Evolutionary conservation across 345 rosid genomes (phyloP).

Genomic region (Eucalyptus pauciflora): DNA sequence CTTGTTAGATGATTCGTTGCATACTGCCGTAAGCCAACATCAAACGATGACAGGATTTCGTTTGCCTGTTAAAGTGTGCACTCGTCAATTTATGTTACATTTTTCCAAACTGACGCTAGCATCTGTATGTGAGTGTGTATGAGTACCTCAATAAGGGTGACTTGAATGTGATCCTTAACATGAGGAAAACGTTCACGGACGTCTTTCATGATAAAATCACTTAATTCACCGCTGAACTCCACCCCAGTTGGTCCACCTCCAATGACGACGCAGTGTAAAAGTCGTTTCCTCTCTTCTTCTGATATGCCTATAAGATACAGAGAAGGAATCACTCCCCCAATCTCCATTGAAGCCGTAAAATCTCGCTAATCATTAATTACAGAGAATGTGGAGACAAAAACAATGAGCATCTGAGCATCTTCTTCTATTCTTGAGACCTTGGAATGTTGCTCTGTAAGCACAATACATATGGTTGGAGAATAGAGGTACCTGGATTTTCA

Average conservation of each 20-base stretch:
- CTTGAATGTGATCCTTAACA: slow-evolving; percentile 66
- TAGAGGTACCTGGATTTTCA: too few relatives aligned
- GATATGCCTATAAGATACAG: slow-evolving; percentile 42
- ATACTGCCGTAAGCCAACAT: slow-evolving; percentile 53
- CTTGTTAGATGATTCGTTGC: slow-evolving; percentile 54
- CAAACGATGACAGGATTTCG: slow-evolving; percentile 76
- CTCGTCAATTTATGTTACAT: not conserved
- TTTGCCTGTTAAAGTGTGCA: slow-evolving; percentile 43
- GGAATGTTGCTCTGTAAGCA: too few relatives aligned
- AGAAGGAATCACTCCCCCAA: not conserved
- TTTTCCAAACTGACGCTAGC: too few relatives aligned
- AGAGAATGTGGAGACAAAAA: too few relatives aligned
- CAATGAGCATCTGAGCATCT: too few relatives aligned
- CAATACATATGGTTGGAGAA: too few relatives aligned
- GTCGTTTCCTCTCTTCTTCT: slow-evolving; percentile 46
- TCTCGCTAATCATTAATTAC: not conserved
- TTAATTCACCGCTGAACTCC: slow-evolving; percentile 88
- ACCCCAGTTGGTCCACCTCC: slow-evolving; percentile 98
- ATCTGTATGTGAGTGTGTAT: too few relatives aligned
- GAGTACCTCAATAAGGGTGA: slow-evolving; percentile 86
- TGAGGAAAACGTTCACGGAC: slow-evolving; percentile 62
- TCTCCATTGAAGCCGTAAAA: not conserved
- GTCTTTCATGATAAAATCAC: slow-evolving; percentile 92
- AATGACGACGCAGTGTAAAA: slow-evolving; percentile 75
- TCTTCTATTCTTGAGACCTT: too few relatives aligned